Evolutionary conservation across 2,329 filamentous ascomycete genomes (phyloP), one percentile per base, ranked within the genome.

Genomic region (Aspergillus ibericus): DNA sequence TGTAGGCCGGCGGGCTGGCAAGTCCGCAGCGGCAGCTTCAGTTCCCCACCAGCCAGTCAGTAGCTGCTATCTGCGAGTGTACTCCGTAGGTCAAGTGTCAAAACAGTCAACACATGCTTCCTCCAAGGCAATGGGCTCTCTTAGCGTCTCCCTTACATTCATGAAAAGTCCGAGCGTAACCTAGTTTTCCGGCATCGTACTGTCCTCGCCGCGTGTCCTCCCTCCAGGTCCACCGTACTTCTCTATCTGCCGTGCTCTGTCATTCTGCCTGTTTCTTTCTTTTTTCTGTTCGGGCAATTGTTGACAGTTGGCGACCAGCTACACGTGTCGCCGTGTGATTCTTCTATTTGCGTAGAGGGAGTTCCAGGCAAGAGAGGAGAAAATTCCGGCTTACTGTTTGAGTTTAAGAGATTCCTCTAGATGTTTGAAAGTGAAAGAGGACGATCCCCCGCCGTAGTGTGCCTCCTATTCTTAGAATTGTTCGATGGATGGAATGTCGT

Each of bases 281-380:
- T 53, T 55, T 56, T 10, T 50, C 42, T 55, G 53, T 10, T 50
- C 42, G 32, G 53, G 46, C 18, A 29, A 53, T 42, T 59, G 59
- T 58, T 61, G 55, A 55, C 52, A 49, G 52, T 49, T 51, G 53
- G 44, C 58, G 35, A 46, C 58, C 58, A 59, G 13, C 60, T 60
- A 62, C 58, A 62, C 60, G 60, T 62, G 60, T 62, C 54, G 57
- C 27, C 44, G 44, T 48, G 44, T 48, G 44, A 48, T 48, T 48
- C 44, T 48, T 48, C 44, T n/a, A 47, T 16, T 47, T 42, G 38
- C 2, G 16, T 0, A 12, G 38, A 5, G 38, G 38, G 16, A 40
- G 8, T n/a, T n/a, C 9, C 29, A 32, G 8, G 29, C 9, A 40
- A 20, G 9, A 22, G 2, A 20, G 20, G 38, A 20, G 20, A 4